phyloP scores from a whole-genome alignment of 2,329 filamentous ascomycete species.

The Neodidymelliopsis sp. region DNA sequence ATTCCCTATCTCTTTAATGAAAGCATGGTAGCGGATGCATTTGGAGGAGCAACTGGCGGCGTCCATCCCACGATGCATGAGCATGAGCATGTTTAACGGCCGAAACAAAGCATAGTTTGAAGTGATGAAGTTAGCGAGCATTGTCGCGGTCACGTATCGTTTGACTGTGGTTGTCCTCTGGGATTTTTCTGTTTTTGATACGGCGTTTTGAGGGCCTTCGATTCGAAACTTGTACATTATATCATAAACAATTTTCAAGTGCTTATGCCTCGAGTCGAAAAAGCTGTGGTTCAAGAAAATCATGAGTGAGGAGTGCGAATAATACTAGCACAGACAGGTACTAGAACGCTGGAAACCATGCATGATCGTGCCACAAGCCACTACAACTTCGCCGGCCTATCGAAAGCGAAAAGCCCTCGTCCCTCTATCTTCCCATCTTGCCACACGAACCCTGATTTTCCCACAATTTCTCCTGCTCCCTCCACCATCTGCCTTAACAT shows the following conservation, averaged over 20 bases:
- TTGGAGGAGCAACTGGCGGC: constrained; percentile 10
- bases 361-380: too few relatives aligned
- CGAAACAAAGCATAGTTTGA: constrained; percentile 12
- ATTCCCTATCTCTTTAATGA: constrained; percentile 7
- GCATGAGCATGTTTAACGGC: constrained; percentile 16
- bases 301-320: too few relatives aligned
- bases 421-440: constrained; percentile 37
- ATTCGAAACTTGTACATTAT: constrained; percentile 15
- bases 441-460: constrained; percentile 57
- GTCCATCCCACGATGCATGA: constrained; percentile 16
- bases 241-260: background rate
- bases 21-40: constrained; percentile 15
- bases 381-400: constrained; percentile 21
- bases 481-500: constrained; percentile 58
- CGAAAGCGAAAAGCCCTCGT: constrained; percentile 41
- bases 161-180: constrained; percentile 4
- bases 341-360: too few relatives aligned
- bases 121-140: constrained; percentile 20
- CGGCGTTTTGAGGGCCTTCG: constrained; percentile 6
- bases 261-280: background rate
- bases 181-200: background rate
- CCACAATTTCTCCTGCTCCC: constrained; percentile 57
- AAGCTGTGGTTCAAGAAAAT: too few relatives aligned
- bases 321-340: too few relatives aligned
- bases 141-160: constrained; percentile 2